A percentile compares a stretch with the other conserved stretches of the same genome.
Evolutionary conservation across 768 basidiomycete genomes (phyloP).

Genomic region (Rossbeevera mucosa): DNA sequence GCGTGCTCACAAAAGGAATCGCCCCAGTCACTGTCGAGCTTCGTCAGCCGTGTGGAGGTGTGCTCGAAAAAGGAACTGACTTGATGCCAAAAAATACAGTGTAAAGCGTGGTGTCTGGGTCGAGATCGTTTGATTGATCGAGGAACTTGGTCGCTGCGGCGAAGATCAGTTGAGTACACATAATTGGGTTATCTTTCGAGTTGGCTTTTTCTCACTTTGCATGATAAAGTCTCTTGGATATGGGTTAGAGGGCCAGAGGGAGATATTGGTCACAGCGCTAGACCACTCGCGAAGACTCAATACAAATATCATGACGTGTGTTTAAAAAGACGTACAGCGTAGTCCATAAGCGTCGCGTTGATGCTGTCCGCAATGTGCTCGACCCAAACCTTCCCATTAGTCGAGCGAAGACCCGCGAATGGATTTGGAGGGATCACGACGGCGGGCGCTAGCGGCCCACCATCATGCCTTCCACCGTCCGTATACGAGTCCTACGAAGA

Average conservation of each 20-base stretch:
- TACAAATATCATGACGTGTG: not conserved
- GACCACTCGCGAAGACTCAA: slow-evolving; percentile 23
- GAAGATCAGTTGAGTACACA: not conserved
- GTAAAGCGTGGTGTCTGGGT: slow-evolving; percentile 47
- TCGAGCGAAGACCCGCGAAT: slow-evolving; percentile 46
- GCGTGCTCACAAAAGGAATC: slow-evolving; percentile 37
- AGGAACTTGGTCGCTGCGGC: slow-evolving; percentile 41
- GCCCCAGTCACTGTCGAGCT: slow-evolving; percentile 36
- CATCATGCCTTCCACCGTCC: slow-evolving; percentile 46
- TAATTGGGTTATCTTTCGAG: not conserved
- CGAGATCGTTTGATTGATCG: slow-evolving; percentile 39
- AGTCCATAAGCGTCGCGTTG: slow-evolving; percentile 44
- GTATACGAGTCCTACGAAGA: slow-evolving; percentile 44
- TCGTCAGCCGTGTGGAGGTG: slow-evolving; percentile 1
- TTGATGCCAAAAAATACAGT: slow-evolving; percentile 54
- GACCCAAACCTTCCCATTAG: slow-evolving; percentile 49
- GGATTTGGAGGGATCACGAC: slow-evolving; percentile 41
- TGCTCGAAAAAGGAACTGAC: slow-evolving; percentile 24
- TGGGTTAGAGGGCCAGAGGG: slow-evolving; percentile 49
- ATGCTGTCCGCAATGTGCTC: slow-evolving; percentile 40
- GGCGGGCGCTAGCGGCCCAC: slow-evolving; percentile 38
- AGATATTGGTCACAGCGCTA: slow-evolving; percentile 44
- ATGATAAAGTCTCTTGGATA: slow-evolving; percentile 44
- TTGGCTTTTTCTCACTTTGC: slow-evolving; percentile 34
- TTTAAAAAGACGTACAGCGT: slow-evolving; percentile 37